Percentiles rank a stretch among this genome's conserved stretches.
Evolutionary conservation across 2,329 filamentous ascomycete genomes (phyloP).

Genomic region (Calonectria crousiana): DNA sequence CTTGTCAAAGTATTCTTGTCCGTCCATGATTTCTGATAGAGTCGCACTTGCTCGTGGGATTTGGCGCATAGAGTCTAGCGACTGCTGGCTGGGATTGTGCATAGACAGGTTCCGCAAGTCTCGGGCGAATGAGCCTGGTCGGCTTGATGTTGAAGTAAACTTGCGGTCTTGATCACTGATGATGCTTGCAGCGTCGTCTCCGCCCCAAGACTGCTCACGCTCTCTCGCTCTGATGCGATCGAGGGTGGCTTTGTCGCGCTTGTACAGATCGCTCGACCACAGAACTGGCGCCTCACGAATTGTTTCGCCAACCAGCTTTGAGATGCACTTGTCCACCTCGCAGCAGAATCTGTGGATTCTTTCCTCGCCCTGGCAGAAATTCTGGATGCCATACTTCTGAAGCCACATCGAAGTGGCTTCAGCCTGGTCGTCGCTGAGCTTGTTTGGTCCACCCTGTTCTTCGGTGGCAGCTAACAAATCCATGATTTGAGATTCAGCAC

Average conservation of each 20-base stretch:
- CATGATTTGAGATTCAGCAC: slow-evolving; percentile 86
- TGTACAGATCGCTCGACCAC: slow-evolving; percentile 92
- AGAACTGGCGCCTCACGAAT: slow-evolving; percentile 87
- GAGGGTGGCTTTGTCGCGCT: slow-evolving; percentile 77
- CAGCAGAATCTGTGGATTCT: slow-evolving; percentile 93
- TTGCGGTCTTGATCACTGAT: slow-evolving; percentile 68
- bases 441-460: slow-evolving; percentile 91
- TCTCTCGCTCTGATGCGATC: slow-evolving; percentile 61
- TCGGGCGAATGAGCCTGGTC: slow-evolving; percentile 65
- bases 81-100: slow-evolving; percentile 76
- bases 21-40: slow-evolving; percentile 75
- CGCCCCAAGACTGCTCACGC: slow-evolving; percentile 58
- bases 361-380: slow-evolving; percentile 95
- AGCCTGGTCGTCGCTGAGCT: slow-evolving; percentile 94
- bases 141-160: slow-evolving; percentile 56
- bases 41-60: slow-evolving; percentile 69
- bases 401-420: slow-evolving; percentile 89
- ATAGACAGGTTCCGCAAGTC: slow-evolving; percentile 70
- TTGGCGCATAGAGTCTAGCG: slow-evolving; percentile 77
- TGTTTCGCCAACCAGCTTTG: slow-evolving; percentile 85
- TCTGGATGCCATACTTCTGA: slow-evolving; percentile 83
- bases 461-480: slow-evolving; percentile 86
- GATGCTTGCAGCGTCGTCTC: slow-evolving; percentile 65
- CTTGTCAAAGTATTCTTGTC: slow-evolving; percentile 77
- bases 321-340: slow-evolving; percentile 88